Evolutionary conservation across 257 asterid species (phyloP), one percentile per base, ranked within the genome.

Genomic region (Nicotiana obtusifolia): DNA sequence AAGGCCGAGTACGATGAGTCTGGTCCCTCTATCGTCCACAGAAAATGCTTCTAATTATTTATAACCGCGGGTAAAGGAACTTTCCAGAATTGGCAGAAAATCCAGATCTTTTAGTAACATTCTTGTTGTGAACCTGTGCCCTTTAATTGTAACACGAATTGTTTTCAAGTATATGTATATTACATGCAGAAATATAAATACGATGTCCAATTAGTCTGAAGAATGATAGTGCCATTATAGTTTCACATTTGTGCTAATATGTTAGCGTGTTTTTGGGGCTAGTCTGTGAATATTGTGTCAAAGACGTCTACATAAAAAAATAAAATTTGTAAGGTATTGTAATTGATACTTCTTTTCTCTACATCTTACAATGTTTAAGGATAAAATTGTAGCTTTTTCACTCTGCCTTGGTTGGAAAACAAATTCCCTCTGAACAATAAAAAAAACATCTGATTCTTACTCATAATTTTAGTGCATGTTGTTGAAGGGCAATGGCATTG

Each of bases 1-100:
- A 78, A 78, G 73, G 71, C 73, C 1, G 82, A 78, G 59, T 78
- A 78, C 9, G 82, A 78, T 37, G 82, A 78, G 35, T 60, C 82
- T 7, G 82, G 73, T 60, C 82, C 82, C 10, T 78, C 82, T 24
- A 78, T 78, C 10, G 82, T 78, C 41, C 82, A 78, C 41, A 60
- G 82, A 28, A 78, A 78, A 35, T 78, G 82, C 59, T 78, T 78
- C 82, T 78, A 78, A 78, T 59, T 78, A 22, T 35, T 20, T 15
- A 47, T 49, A 44, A 24, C 57, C 76, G 17, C 53, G 35, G 41
- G 33, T 30, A 53, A 77, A 61, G 37, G 44, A 16, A 64, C 67
- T 41, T 64, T 78, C 76, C 31, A 28, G 64, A 56, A 44, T 52
- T 60, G 64, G 64, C 78, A 20, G 73, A 31, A 73, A 13, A 41